Base-by-base conservation (phyloP, 768 basidiomycete genomes). In the Pleurotus tuoliensis region DNA sequence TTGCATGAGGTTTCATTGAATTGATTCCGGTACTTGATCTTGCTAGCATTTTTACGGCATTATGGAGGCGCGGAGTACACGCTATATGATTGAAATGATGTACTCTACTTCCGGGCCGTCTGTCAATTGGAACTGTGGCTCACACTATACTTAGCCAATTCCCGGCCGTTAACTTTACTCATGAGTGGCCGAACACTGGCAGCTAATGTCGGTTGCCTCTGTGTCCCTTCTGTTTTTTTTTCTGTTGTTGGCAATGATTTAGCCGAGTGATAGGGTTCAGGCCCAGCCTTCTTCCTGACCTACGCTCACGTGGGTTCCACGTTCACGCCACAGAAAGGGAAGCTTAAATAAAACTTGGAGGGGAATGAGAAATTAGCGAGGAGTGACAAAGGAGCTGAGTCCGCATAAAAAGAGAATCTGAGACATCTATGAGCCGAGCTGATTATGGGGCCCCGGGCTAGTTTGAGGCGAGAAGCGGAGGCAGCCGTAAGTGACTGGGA, bases 401-500 rank as follows among this genome's bases (percentile, higher is more conserved):
- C 34, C 20, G 38, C 3, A 44, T 22, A 16, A n/a, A 22, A 22
- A 44, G 41, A 16, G 41, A 44, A 50, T 27, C 3, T 25, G 30
- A 34, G 48, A 50, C 25, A 15, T 16, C 9, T 15, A 15, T 13
- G 48, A 9, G 48, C 25, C 25, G 48, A 27, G 37, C 5, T 34
- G 16, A 40, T n/a, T 53, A 20, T 24, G 51, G 39, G 39, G 51
- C 7, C 25, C 34, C 25, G 34, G 30, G 30, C 30, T 8, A 34
- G 30, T 34, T 34, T 11, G 30, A 34, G 8, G 30, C 30, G 48
- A 50, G 38, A 37, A 50, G 38, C 30, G 30, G 48, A 50, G 38
- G 48, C 39, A 53, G 51, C 51, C 37, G 51, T n/a, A 53, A 53
- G 51, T 53, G 51, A 41, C 51, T 53, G 9, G 51, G 51, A 53